Conservation (phyloP, 768 basidiomycete species). For the Sporobolomyces pararoseus region DNA sequence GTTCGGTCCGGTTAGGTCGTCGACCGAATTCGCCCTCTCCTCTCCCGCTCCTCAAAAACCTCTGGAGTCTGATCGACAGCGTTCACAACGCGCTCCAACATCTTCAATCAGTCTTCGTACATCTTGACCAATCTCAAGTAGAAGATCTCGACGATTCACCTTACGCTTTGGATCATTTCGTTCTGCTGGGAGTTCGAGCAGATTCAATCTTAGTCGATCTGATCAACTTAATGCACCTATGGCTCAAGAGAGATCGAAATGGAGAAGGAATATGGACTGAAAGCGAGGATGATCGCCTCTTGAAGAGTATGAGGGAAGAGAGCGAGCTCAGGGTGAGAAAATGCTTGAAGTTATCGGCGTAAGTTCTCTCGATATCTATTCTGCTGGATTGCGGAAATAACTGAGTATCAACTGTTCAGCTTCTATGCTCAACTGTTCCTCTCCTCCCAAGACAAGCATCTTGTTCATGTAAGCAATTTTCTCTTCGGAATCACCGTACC, state of each 20-base stretch:
- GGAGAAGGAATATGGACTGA: constrained; percentile 13
- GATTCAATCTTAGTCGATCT: constrained; percentile 36
- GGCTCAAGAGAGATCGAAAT: constrained; percentile 21
- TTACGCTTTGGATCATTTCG: constrained; percentile 31
- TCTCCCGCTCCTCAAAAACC: constrained; percentile 33
- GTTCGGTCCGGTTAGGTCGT: constrained; percentile 7
- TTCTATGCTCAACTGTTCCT: constrained; percentile 41
- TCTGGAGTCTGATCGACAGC: constrained; percentile 36
- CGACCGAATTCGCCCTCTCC: constrained; percentile 10
- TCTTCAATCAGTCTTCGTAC: constrained; percentile 34
- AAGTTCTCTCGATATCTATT: neutral
- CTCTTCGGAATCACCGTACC: neutral
- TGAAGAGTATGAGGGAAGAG: constrained; percentile 15
- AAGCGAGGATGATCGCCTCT: constrained; percentile 6
- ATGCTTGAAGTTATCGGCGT: constrained; percentile 33
- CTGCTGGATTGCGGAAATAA: neutral
- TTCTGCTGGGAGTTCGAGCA: constrained; percentile 33
- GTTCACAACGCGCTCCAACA: constrained; percentile 34
- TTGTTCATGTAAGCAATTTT: constrained; percentile 26
- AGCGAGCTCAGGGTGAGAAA: constrained; percentile 32
- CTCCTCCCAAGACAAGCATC: constrained; percentile 35
- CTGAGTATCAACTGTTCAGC: neutral
- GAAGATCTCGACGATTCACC: constrained; percentile 20
- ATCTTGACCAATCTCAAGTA: constrained; percentile 3
- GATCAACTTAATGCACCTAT: constrained; percentile 33